Evolutionary conservation across 2,329 filamentous ascomycete species (phyloP).

Genomic region (Colletotrichum cordylinicola): DNA sequence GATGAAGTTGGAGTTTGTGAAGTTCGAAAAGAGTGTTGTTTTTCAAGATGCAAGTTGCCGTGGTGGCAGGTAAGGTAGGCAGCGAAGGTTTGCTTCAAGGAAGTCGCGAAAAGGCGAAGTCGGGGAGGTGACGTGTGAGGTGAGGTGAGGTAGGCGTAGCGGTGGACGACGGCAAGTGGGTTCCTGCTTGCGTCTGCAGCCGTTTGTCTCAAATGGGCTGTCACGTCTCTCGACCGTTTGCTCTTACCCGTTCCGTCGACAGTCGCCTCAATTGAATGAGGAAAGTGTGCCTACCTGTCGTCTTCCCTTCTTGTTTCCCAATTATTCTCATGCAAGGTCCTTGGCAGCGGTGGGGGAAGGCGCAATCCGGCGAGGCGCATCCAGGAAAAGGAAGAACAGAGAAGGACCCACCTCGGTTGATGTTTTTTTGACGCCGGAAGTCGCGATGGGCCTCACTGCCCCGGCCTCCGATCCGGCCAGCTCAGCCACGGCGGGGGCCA

Average conservation of each 20-base stretch:
- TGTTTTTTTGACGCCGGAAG: not conserved
- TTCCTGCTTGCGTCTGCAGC: not conserved
- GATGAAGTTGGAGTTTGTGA: not conserved
- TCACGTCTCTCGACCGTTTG: not conserved
- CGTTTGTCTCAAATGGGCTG: not conserved
- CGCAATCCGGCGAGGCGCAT: not conserved
- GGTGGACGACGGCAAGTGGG: not conserved
- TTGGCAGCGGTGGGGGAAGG: not conserved
- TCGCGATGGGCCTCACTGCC: not conserved
- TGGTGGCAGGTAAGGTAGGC: not conserved
- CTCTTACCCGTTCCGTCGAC: not conserved
- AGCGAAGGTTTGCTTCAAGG: not conserved
- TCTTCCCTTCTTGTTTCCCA: not conserved
- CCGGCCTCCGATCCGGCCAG: not conserved
- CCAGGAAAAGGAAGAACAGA: not conserved
- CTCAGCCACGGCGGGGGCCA: not conserved
- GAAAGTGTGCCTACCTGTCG: not conserved
- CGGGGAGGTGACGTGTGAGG: not conserved
- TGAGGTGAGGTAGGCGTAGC: not conserved
- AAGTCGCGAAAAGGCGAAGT: not conserved
- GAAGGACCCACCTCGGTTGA: not conserved
- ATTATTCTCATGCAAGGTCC: not conserved
- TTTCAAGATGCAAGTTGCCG: not conserved
- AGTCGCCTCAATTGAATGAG: not conserved
- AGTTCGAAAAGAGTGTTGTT: not conserved